phyloP scores from a whole-genome alignment of 2,329 filamentous ascomycete species.

The Graphiopsis chlorocephala region DNA sequence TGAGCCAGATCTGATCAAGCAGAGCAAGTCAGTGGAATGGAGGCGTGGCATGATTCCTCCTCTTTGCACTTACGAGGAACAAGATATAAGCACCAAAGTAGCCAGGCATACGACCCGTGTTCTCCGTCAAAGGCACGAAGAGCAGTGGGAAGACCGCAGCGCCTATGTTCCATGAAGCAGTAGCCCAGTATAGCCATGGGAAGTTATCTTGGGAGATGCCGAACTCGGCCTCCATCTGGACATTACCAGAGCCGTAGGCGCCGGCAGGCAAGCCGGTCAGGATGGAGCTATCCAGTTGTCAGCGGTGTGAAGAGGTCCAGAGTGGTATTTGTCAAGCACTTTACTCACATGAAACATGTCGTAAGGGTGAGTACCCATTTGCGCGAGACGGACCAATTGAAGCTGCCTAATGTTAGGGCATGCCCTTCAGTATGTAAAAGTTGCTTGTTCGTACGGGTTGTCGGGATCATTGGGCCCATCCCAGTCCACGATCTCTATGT shows the following conservation, averaged over 20 bases:
- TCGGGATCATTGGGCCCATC: constrained; percentile 25
- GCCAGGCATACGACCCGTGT: constrained; percentile 27
- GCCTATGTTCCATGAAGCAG: constrained; percentile 34
- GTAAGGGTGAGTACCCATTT: constrained; percentile 33
- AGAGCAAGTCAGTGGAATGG: neutral
- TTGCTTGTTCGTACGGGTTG: constrained; percentile 35
- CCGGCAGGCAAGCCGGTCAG: constrained; percentile 30
- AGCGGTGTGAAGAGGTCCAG: neutral
- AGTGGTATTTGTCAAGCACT: neutral
- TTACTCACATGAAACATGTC: constrained; percentile 27
- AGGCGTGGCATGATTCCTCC: neutral
- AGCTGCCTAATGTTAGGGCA: constrained; percentile 8
- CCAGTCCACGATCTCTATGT: constrained; percentile 20
- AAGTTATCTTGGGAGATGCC: constrained; percentile 28
- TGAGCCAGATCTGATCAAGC: constrained; percentile 48
- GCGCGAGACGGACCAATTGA: constrained; percentile 29
- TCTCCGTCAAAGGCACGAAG: constrained; percentile 50
- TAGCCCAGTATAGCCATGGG: constrained; percentile 31
- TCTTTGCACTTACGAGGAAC: constrained; percentile 26
- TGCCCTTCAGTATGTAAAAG: too few relatives aligned
- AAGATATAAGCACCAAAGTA: constrained; percentile 34
- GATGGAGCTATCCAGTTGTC: constrained; percentile 27
- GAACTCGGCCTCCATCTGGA: constrained; percentile 26
- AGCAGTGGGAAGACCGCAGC: constrained; percentile 16
- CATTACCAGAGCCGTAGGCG: constrained; percentile 28